A percentile compares a stretch with the other conserved stretches of the same genome.
Conservation (phyloP, 78 protist genomes). For the Pigoraptor vietnamica region DNA sequence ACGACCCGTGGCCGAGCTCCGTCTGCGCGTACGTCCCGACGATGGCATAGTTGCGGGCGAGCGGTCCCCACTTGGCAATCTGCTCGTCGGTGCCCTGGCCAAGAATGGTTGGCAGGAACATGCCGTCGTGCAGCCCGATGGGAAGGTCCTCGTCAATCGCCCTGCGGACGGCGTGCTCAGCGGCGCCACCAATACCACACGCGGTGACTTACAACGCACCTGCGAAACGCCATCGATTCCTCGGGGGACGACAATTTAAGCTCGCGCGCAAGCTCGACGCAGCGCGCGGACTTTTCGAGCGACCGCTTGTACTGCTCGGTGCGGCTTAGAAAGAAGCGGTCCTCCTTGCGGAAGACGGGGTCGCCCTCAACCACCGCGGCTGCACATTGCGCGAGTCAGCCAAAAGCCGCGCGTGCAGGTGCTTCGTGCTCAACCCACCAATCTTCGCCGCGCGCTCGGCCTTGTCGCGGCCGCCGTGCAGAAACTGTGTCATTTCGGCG, state of each 20-base stretch:
- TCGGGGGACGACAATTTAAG: neutral
- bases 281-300: neutral
- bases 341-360: neutral
- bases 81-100: constrained; percentile 14
- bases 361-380: neutral
- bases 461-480: neutral
- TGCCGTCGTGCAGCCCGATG: constrained; percentile 10
- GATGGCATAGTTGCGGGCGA: neutral
- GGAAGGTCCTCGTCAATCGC: neutral
- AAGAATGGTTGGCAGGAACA: neutral
- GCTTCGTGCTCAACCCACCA: neutral
- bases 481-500: neutral
- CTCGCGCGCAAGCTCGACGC: neutral
- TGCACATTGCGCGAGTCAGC: neutral
- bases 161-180: neutral
- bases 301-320: neutral
- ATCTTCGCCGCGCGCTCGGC: neutral
- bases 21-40: constrained; percentile 20
- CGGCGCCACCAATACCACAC: neutral
- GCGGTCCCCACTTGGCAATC: constrained; percentile 3
- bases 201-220: neutral
- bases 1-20: constrained; percentile 52
- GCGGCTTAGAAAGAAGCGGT: neutral
- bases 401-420: neutral
- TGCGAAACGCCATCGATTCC: neutral